A percentile compares a stretch with the other conserved stretches of the same genome.
These are phyloP conservation scores for Ceratocystis cubensis DNA, from an alignment of 2,329 filamentous ascomycete species.

Conservation along the genomic window DNA sequence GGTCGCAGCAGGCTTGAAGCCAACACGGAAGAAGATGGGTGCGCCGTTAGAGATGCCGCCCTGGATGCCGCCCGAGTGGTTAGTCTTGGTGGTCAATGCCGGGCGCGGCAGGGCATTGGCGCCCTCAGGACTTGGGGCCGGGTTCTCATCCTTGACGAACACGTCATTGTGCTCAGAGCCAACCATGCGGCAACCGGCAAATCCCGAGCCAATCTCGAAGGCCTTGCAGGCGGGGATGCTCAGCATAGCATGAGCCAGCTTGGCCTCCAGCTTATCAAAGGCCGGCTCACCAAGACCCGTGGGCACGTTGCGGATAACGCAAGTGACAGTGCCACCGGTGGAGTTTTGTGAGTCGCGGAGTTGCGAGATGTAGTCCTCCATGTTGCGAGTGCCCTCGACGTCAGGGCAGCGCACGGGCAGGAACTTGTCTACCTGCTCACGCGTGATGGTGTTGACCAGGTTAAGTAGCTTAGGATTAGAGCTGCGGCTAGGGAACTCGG, in stretches of 20 bases:
- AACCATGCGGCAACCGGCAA: conserved; percentile 71
- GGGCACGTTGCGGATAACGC: conserved; percentile 77
- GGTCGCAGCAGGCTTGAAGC: conserved; percentile 89
- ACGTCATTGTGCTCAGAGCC: conserved; percentile 89
- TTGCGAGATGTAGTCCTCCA: conserved; percentile 67
- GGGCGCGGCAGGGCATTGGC: conserved; percentile 34
- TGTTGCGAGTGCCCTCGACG: conserved; percentile 47
- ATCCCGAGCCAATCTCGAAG: conserved; percentile 91
- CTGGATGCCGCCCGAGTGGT: conserved; percentile 90
- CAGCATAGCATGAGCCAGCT: conserved; percentile 85
- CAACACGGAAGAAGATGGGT: conserved; percentile 86
- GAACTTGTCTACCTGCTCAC: conserved; percentile 66
- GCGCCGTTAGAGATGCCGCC: conserved; percentile 91
- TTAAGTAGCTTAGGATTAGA: conserved; percentile 68
- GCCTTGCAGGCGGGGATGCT: conserved; percentile 90
- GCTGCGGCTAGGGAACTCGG: conserved; percentile 53
- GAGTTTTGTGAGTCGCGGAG: conserved; percentile 71
- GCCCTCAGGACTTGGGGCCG: conserved; percentile 33
- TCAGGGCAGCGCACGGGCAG: conserved; percentile 82
- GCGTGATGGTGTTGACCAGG: conserved; percentile 58
- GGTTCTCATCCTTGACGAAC: conserved; percentile 43
- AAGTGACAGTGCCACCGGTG: conserved; percentile 90
- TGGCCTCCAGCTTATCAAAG: conserved; percentile 92
- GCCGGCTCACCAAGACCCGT: conserved; percentile 81
- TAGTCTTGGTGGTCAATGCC: conserved; percentile 74